Evolutionary conservation across 768 basidiomycete species (phyloP), one percentile per base, ranked within the genome.

Genomic region (Saitozyma podzolica): DNA sequence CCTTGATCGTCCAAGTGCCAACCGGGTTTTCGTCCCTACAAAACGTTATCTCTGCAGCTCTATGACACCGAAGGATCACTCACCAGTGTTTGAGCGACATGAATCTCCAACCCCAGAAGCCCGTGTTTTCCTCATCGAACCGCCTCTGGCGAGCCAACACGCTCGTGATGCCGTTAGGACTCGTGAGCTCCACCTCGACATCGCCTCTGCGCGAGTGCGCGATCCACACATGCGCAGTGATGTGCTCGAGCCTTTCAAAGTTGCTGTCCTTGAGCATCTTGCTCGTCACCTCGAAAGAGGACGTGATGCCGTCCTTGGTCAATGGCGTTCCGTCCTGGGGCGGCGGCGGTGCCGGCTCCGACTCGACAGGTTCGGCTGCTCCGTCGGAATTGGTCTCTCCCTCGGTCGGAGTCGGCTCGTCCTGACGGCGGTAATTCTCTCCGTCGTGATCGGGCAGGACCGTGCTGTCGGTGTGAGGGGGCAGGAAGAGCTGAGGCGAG

Each of bases 11-110:
- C 96, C 96, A 99, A 17, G 86, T 84, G 16, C 96, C 96, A 39
- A 91, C 77, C 0, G 93, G 90, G 78, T 90, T 83, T 81, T 99
- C 96, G 45, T 90, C 93, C 95, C 95, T 97, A 64, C 29, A 40
- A 48, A 10, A 6, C 19, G 11, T 37, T 45, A 50, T 62, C 51
- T 48, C 19, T 42, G 10, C n/a, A 13, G 14, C 41, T 13, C 0
- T 39, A 11, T 49, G 29, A 5, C 29, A 29, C 14, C 6, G 42
- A 61, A 45, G 17, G 51, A 14, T 14, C 14, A 80, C 86, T 78
- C 61, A 94, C 95, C 96, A 99, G 74, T 99, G 96, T 80, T 99
- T 99, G 59, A 98, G 85, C 40, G 87, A 86, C 93, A 97, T 98
- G 78, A 99, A 99, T n/a, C 85, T 88, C 96, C 96, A 99, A 0